Percentiles rank a stretch among this genome's conserved stretches.
Evolutionary conservation across 1,284 basidiomycete species (phyloP).

Genomic region (Microbotryum intermedium): DNA sequence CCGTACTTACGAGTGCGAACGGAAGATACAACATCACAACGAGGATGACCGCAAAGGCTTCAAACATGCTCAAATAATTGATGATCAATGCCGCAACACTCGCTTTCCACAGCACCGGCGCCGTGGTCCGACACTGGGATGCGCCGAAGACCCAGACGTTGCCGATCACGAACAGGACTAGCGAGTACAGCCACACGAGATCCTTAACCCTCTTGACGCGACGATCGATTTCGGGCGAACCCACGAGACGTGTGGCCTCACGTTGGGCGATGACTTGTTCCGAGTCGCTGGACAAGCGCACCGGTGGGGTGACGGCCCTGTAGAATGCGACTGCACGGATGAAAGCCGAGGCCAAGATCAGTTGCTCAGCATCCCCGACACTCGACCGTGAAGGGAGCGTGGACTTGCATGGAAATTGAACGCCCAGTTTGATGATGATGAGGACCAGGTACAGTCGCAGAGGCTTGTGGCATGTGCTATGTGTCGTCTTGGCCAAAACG

Average conservation of each 20-base stretch:
- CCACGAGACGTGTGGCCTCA: slow-evolving; percentile 24
- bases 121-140: slow-evolving; percentile 16
- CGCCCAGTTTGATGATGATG: slow-evolving; percentile 19
- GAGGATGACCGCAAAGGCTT: slow-evolving; percentile 16
- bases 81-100: slow-evolving; percentile 27
- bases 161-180: slow-evolving; percentile 29
- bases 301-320: slow-evolving; percentile 14
- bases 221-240: slow-evolving; percentile 15
- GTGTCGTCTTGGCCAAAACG: slow-evolving; percentile 14
- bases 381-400: background rate
- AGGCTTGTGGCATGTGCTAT: slow-evolving; percentile 24
- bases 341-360: background rate
- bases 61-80: slow-evolving; percentile 26
- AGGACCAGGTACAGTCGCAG: slow-evolving; percentile 27
- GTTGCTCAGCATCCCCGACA: background rate
- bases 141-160: slow-evolving; percentile 26
- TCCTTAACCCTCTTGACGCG: slow-evolving; percentile 20
- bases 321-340: slow-evolving; percentile 11
- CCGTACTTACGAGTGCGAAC: background rate
- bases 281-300: slow-evolving; percentile 2
- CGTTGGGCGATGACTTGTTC: slow-evolving; percentile 6
- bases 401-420: slow-evolving; percentile 23
- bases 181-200: slow-evolving; percentile 14
- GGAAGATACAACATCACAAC: slow-evolving; percentile 32
- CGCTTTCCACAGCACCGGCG: slow-evolving; percentile 24